A percentile compares a stretch with the other conserved stretches of the same genome.
Evolutionary conservation across 2,329 filamentous ascomycete species (phyloP).

Genomic region (Fusarium liriodendri): DNA sequence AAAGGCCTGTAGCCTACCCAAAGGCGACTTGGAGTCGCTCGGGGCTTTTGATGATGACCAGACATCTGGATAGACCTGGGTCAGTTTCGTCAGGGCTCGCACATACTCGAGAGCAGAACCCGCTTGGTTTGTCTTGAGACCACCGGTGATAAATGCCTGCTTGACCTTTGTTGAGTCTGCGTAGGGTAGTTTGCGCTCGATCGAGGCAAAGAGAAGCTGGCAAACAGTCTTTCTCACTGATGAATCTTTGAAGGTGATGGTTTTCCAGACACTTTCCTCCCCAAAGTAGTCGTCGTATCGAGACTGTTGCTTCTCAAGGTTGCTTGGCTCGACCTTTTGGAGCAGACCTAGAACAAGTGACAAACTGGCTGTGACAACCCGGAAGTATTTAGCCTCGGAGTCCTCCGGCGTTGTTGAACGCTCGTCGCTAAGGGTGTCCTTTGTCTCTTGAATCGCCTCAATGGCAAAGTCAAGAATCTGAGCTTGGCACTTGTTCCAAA

Average conservation of each 20-base stretch:
- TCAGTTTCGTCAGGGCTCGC: conserved; percentile 74
- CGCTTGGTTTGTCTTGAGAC: conserved; percentile 76
- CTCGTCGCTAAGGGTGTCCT: conserved; percentile 88
- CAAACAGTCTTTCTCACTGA: conserved; percentile 63
- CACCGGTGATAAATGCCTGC: conserved; percentile 75
- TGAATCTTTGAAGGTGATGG: conserved; percentile 71
- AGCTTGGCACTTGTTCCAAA: conserved; percentile 85
- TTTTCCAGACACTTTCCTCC: conserved; percentile 74
- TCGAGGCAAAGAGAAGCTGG: conserved; percentile 61
- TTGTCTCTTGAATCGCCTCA: conserved; percentile 83
- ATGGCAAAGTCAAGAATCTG: conserved; percentile 86
- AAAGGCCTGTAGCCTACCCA: conserved; percentile 74
- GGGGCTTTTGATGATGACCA: conserved; percentile 71
- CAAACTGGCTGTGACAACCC: conserved; percentile 72
- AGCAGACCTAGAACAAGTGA: conserved; percentile 67
- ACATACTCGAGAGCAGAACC: conserved; percentile 81
- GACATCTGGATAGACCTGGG: conserved; percentile 71
- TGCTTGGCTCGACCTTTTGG: conserved; percentile 58
- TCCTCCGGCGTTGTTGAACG: conserved; percentile 87
- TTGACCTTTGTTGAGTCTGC: conserved; percentile 63
- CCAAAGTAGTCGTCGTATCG: conserved; percentile 75
- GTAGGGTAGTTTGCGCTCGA: conserved; percentile 62
- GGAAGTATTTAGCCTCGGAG: conserved; percentile 83
- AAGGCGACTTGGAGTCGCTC: conserved; percentile 63
- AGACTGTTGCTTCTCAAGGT: conserved; percentile 69